Evolutionary conservation across 2,329 filamentous ascomycete species (phyloP).

Genomic region (Penicillium sp.): DNA sequence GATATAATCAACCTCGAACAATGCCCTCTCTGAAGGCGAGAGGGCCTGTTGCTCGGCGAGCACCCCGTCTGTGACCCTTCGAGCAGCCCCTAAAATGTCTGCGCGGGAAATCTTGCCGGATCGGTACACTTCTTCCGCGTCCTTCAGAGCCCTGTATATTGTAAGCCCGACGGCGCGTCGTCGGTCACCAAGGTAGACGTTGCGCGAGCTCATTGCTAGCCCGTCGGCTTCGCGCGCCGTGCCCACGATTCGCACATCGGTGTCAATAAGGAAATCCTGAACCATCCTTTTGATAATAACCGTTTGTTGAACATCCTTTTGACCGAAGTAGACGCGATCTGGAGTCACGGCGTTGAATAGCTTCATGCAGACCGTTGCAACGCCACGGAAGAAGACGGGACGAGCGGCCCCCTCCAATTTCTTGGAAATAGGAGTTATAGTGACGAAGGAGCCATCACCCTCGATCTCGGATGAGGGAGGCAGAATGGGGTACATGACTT

Average conservation of each 20-base stretch:
- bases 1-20: constrained; percentile 85
- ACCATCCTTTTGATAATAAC: constrained; percentile 84
- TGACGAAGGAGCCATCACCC: constrained; percentile 83
- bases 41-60: constrained; percentile 59
- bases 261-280: constrained; percentile 76
- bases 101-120: constrained; percentile 52
- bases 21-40: constrained; percentile 56
- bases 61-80: constrained; percentile 52
- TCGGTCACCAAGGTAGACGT: constrained; percentile 80
- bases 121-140: constrained; percentile 64
- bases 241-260: constrained; percentile 64
- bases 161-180: constrained; percentile 68
- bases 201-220: constrained; percentile 84
- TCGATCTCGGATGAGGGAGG: constrained; percentile 66
- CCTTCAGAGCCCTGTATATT: constrained; percentile 62
- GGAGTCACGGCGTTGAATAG: constrained; percentile 77
- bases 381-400: constrained; percentile 93
- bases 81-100: constrained; percentile 68
- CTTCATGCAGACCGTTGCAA: constrained; percentile 95
- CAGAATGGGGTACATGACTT: constrained; percentile 81
- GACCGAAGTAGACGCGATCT: constrained; percentile 83
- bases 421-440: constrained; percentile 75
- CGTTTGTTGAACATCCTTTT: constrained; percentile 96
- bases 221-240: constrained; percentile 77
- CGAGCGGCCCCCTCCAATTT: constrained; percentile 78